Percentiles rank a stretch among this genome's conserved stretches.
Conservation (phyloP, 1,139 yeast genomes). For the Geotrichum histeridarum region DNA sequence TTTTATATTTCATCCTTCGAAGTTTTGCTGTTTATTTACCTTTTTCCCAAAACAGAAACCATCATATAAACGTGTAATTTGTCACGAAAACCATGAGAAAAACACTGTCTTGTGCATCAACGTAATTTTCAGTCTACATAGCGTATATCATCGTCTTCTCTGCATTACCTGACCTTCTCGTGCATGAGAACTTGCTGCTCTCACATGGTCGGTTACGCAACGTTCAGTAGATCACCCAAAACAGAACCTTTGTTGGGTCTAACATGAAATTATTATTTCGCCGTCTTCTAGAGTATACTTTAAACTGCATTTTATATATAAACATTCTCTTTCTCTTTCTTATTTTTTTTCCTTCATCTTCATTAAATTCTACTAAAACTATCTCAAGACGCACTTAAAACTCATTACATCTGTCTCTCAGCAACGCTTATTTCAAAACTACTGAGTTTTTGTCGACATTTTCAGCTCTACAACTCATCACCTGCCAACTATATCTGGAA, state of each 20-base stretch:
- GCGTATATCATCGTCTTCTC: background rate
- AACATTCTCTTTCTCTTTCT: background rate
- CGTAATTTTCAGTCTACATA: background rate
- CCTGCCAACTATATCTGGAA: no score
- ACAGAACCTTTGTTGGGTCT: background rate
- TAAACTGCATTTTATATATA: background rate
- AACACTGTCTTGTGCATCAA: background rate
- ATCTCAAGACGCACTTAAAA: no score
- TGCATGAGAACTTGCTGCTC: no score
- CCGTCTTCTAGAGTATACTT: background rate
- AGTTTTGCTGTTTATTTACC: conserved; percentile 1
- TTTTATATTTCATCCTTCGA: background rate
- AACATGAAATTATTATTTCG: no score
- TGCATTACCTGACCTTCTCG: no score
- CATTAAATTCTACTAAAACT: no score
- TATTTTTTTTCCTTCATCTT: background rate
- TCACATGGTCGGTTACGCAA: no score
- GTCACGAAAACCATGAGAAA: background rate
- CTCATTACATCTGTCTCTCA: no score
- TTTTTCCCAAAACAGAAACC: background rate
- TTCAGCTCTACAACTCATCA: no score
- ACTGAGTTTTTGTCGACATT: no score
- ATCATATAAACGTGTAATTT: background rate
- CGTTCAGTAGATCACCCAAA: background rate
- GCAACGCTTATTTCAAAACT: no score